A percentile compares a stretch with the other conserved stretches of the same genome.
Evolutionary conservation across 2,329 filamentous ascomycete genomes (phyloP).

Genomic region (Endoconidiophora polonica): DNA sequence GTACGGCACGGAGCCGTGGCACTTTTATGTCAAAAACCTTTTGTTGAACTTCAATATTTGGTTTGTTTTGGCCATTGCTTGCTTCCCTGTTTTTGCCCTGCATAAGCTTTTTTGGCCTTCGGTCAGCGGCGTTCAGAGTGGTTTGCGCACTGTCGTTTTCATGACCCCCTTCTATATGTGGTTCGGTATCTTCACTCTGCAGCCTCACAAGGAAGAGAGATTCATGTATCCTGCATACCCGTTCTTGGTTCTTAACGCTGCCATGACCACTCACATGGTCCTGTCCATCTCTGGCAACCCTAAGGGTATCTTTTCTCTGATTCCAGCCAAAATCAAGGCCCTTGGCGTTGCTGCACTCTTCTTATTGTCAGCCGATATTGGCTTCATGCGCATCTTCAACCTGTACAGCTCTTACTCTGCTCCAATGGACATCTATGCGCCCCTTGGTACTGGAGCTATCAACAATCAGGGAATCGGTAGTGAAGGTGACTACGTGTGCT

Average conservation of each 20-base stretch:
- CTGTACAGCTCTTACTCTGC: slow-evolving; percentile 70
- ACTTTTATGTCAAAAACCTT: slow-evolving; percentile 87
- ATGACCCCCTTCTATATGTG: slow-evolving; percentile 83
- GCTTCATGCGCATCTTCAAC: slow-evolving; percentile 57
- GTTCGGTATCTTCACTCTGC: slow-evolving; percentile 76
- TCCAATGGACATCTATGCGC: slow-evolving; percentile 53
- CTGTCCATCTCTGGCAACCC: slow-evolving; percentile 60
- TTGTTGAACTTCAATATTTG: slow-evolving; percentile 90
- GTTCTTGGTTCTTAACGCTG: slow-evolving; percentile 74
- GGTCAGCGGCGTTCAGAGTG: slow-evolving; percentile 46
- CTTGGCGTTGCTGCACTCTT: slow-evolving; percentile 41
- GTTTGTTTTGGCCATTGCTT: slow-evolving; percentile 63
- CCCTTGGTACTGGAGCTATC: slow-evolving; percentile 39
- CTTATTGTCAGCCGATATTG: slow-evolving; percentile 46
- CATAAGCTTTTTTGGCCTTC: slow-evolving; percentile 51
- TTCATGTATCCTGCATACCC: slow-evolving; percentile 98
- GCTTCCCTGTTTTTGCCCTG: slow-evolving; percentile 57
- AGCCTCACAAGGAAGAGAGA: slow-evolving; percentile 93
- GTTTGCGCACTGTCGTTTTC: slow-evolving; percentile 62
- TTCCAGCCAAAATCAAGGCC: slow-evolving; percentile 63
- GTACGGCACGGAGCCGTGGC: slow-evolving; percentile 92
- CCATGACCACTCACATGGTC: slow-evolving; percentile 66
- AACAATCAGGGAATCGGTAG: slow-evolving; percentile 33
- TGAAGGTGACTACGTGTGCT: slow-evolving; percentile 57
- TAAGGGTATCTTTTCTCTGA: slow-evolving; percentile 48